Percentiles rank a stretch among this genome's conserved stretches.
Evolutionary conservation across 2,329 filamentous ascomycete species (phyloP).

Genomic region (Lasiodiplodia gonubiensis): DNA sequence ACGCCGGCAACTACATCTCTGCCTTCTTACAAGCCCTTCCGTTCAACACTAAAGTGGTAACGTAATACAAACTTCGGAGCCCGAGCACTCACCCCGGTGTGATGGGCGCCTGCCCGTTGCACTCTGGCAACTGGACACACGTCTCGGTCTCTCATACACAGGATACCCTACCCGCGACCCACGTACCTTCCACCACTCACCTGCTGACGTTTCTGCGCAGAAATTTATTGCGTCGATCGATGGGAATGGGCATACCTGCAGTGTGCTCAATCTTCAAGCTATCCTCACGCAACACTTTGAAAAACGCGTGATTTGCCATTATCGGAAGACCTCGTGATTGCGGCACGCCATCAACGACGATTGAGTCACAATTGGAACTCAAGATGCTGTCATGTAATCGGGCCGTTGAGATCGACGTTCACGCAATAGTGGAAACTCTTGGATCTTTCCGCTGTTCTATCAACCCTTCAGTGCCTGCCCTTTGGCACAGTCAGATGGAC

Average conservation of each 20-base stretch:
- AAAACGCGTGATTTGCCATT: background rate
- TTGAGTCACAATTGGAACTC: slow-evolving; percentile 1
- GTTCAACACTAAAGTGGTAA: background rate
- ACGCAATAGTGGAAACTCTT: background rate
- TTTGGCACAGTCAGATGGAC: slow-evolving; percentile 3
- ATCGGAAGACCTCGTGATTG: background rate
- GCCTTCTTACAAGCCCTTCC: background rate
- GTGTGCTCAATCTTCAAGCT: background rate
- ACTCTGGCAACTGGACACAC: background rate
- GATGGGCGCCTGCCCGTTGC: background rate
- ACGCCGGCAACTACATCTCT: slow-evolving; percentile 9
- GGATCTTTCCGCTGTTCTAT: background rate
- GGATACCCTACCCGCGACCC: background rate
- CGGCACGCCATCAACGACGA: background rate
- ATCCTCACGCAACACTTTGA: background rate
- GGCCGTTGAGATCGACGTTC: background rate
- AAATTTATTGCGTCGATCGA: background rate
- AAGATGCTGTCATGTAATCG: background rate
- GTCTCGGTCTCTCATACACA: background rate
- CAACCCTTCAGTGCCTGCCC: background rate
- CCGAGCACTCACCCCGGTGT: background rate
- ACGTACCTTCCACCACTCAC: background rate
- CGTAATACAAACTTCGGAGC: background rate
- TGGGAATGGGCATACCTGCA: background rate
- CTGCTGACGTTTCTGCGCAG: background rate